phyloP scores from a whole-genome alignment of 2,329 filamentous ascomycete genomes.

The Claviceps pazoutovae region DNA sequence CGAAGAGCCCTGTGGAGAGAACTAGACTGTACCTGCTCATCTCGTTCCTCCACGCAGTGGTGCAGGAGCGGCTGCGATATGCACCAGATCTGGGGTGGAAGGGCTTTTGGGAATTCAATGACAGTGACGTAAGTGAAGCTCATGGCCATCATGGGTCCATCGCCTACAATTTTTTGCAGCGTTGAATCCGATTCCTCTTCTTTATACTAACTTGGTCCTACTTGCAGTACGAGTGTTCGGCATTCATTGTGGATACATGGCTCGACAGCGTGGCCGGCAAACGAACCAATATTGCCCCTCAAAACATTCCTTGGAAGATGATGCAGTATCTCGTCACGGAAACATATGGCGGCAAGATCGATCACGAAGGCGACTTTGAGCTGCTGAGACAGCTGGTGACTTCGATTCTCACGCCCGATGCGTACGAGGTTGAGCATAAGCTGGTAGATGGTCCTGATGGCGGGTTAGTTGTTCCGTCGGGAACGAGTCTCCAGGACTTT shows the following conservation, averaged over 20 bases:
- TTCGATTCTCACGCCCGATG: slow-evolving; percentile 67
- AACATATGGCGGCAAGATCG: slow-evolving; percentile 96
- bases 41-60: slow-evolving; percentile 87
- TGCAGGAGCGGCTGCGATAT: slow-evolving; percentile 89
- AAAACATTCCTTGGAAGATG: slow-evolving; percentile 94
- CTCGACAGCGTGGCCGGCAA: slow-evolving; percentile 69
- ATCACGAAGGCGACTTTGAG: slow-evolving; percentile 73
- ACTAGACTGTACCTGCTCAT: slow-evolving; percentile 79
- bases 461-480: slow-evolving; percentile 59
- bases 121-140: slow-evolving; percentile 67
- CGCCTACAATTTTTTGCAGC: no score
- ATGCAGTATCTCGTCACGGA: slow-evolving; percentile 80
- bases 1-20: slow-evolving; percentile 79
- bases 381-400: slow-evolving; percentile 61
- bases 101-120: slow-evolving; percentile 99
- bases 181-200: neutral
- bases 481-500: slow-evolving; percentile 76
- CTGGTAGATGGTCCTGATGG: slow-evolving; percentile 57
- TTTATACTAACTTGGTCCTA: neutral
- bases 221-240: slow-evolving; percentile 81
- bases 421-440: slow-evolving; percentile 86
- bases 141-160: slow-evolving; percentile 2
- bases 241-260: slow-evolving; percentile 93
- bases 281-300: slow-evolving; percentile 82
- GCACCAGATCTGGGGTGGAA: slow-evolving; percentile 93